phyloP scores from a whole-genome alignment of 1,284 basidiomycete genomes.

The Fomitopsis pinicola region DNA sequence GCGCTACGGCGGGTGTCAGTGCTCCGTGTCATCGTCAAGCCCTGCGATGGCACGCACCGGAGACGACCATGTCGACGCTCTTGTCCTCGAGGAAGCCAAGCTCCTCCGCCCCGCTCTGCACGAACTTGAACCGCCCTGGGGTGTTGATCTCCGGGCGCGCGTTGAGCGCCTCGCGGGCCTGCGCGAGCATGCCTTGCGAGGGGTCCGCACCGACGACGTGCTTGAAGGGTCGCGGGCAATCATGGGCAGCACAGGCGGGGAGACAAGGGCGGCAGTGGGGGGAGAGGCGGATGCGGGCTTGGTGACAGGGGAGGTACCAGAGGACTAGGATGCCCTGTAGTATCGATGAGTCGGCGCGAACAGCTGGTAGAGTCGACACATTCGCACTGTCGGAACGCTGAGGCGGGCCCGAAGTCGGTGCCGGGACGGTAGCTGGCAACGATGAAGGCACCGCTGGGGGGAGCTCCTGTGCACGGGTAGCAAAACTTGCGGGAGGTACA shows the following conservation, averaged over 20 bases:
- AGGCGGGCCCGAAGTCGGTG: background rate
- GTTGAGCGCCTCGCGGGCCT: slow-evolving; percentile 40
- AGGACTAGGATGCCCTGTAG: too few species aligned
- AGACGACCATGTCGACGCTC: slow-evolving; percentile 71
- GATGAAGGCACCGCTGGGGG: background rate
- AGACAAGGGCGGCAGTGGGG: too few species aligned
- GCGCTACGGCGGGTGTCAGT: slow-evolving; percentile 42
- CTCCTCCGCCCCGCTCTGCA: slow-evolving; percentile 53
- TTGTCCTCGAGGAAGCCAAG: slow-evolving; percentile 47
- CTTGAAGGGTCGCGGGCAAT: slow-evolving; percentile 40
- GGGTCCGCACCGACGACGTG: slow-evolving; percentile 73
- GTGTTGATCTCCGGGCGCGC: background rate
- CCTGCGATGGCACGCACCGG: slow-evolving; percentile 43
- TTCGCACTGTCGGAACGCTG: background rate
- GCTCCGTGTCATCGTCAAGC: background rate
- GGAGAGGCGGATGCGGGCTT: too few species aligned
- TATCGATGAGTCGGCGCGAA: background rate
- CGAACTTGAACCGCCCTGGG: slow-evolving; percentile 27
- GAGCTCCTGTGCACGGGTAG: too few species aligned
- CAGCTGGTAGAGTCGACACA: background rate
- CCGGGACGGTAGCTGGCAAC: background rate
- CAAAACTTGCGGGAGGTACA: too few species aligned
- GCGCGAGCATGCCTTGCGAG: slow-evolving; percentile 65
- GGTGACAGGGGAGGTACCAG: too few species aligned
- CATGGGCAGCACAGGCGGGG: too few species aligned